phyloP scores from a whole-genome alignment of 371 early-diverging fungal genomes.

The Mucor saturninus region DNA sequence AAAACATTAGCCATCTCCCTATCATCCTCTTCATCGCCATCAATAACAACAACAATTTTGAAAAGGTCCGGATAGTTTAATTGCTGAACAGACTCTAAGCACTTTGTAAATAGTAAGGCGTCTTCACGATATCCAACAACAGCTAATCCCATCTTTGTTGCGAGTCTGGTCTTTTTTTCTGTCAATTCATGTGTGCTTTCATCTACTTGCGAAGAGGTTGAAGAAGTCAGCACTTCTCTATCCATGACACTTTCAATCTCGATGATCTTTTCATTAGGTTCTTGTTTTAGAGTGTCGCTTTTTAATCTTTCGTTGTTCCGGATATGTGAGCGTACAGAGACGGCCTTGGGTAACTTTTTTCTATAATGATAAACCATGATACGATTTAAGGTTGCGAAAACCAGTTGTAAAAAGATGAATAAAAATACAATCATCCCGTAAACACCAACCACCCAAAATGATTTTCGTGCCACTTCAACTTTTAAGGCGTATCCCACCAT shows the following conservation, averaged over 20 bases:
- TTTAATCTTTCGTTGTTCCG: neutral
- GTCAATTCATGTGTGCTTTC: slow-evolving; percentile 5
- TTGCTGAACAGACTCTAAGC: slow-evolving; percentile 57
- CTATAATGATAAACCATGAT: slow-evolving; percentile 25
- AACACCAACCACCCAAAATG: slow-evolving; percentile 47
- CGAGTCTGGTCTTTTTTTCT: slow-evolving; percentile 11
- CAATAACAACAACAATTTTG: slow-evolving; percentile 62
- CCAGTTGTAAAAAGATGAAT: slow-evolving; percentile 45
- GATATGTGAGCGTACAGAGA: slow-evolving; percentile 12
- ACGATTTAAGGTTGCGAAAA: slow-evolving; percentile 51
- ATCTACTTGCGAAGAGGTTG: slow-evolving; percentile 2
- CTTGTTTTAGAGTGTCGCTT: neutral
- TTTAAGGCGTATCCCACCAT: slow-evolving; percentile 48
- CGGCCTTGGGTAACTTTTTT: slow-evolving; percentile 10
- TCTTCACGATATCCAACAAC: slow-evolving; percentile 73
- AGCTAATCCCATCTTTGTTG: slow-evolving; percentile 47
- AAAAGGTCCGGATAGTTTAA: slow-evolving; percentile 60
- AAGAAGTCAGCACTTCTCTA: slow-evolving; percentile 6
- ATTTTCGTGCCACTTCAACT: slow-evolving; percentile 31
- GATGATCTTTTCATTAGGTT: neutral
- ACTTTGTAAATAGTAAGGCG: slow-evolving; percentile 56
- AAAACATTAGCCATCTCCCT: slow-evolving; percentile 67
- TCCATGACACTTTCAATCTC: slow-evolving; percentile 4
- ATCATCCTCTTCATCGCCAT: slow-evolving; percentile 64
- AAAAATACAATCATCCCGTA: slow-evolving; percentile 51